These are phyloP conservation scores for Encephalitozoon cuniculi DNA, from an alignment of 371 early-diverging fungal species.

Conservation along the genomic window DNA sequence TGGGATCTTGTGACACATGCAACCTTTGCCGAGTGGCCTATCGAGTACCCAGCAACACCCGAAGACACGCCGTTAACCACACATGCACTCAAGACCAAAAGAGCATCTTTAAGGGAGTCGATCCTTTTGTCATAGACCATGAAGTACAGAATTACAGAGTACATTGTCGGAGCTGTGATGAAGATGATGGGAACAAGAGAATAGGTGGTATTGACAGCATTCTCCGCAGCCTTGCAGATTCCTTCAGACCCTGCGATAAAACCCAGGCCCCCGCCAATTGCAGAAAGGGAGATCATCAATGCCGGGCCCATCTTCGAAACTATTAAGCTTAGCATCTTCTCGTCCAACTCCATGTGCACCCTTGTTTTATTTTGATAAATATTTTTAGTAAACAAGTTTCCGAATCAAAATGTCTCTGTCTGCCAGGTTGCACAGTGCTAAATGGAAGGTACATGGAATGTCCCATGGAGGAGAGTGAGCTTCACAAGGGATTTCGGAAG, in stretches of 20 bases:
- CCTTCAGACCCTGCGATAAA: constrained; percentile 50
- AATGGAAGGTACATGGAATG: neutral
- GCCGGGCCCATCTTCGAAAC: constrained; percentile 14
- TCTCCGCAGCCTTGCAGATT: constrained; percentile 56
- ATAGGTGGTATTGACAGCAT: constrained; percentile 45
- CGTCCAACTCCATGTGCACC: constrained; percentile 12
- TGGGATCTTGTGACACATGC: constrained; percentile 58
- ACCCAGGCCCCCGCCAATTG: constrained; percentile 57
- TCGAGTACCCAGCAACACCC: constrained; percentile 50
- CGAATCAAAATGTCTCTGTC: neutral
- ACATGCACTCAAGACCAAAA: constrained; percentile 48
- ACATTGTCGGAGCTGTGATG: constrained; percentile 57
- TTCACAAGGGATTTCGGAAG: neutral
- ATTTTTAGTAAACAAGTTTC: constrained; percentile 19
- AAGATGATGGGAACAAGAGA: constrained; percentile 58
- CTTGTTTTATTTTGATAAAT: constrained; percentile 22
- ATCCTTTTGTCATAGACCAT: constrained; percentile 22
- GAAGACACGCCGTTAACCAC: constrained; percentile 52
- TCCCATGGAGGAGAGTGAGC: neutral
- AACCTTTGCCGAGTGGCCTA: constrained; percentile 53
- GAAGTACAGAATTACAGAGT: constrained; percentile 55
- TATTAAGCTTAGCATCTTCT: constrained; percentile 5
- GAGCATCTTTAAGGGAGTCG: constrained; percentile 17
- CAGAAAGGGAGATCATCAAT: constrained; percentile 48
- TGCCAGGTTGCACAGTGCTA: neutral